Evolutionary conservation across 148 eudicot species (phyloP), one percentile per base, ranked within the genome.

Genomic region (Rhododendron ferrugineum): DNA sequence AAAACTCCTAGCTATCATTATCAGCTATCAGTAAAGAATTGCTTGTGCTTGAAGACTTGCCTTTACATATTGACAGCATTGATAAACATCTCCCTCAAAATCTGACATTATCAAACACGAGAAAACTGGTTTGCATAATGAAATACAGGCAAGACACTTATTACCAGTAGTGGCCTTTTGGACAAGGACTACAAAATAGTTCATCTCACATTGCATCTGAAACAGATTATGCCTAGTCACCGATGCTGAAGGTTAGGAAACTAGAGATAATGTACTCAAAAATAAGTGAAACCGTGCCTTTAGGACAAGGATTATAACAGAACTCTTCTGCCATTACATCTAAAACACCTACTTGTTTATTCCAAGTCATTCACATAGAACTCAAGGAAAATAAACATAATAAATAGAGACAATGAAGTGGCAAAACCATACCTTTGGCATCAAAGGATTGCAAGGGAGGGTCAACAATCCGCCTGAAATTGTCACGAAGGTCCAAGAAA

Each of bases 401-500:
- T 22, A 58, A 20, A 6, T 5, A 58, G 64, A 58, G n/a, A 22
- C 62, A 56, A 56, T 56, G 26, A 58, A 58, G 64, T 14, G 64
- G 64, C 26, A 6, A 58, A 58, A 58, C 9, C n/a, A 20, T 20
- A 58, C 64, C 96, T 87, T 94, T 92, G 58, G 86, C 72, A 76
- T 82, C 82, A 68, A 90, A 86, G 20, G 91, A 87, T 86, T 91
- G 90, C 76, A 90, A 50, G 11, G 97, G 90, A 86, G 99, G 99
- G 86, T 96, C 98, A 81, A 90, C 96, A 89, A 92, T 89, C 26
- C 95, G 93, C 83, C 95, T 91, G 73, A 93, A 96, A 89, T 96
- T 96, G 89, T 96, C 98, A 42, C 99, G 92, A 37, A 96, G 98
- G 87, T 96, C 98, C 89, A 96, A 87, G 87, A 96, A 96, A 84